Conservation (phyloP, 495 filamentous ascomycete species). For the Clohesyomyces aquaticus region DNA sequence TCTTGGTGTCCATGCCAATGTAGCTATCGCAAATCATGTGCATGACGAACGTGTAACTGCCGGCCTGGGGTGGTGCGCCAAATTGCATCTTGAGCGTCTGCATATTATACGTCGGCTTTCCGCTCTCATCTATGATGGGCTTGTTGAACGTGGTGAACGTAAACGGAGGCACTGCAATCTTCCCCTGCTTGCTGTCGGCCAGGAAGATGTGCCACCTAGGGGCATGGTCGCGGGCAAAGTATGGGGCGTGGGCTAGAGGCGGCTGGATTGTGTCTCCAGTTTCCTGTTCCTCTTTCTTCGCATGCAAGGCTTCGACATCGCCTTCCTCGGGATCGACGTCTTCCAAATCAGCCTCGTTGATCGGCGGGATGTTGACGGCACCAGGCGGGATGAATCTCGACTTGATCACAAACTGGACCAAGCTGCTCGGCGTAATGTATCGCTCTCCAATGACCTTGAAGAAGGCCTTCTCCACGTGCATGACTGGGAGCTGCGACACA, state of each 20-base stretch:
- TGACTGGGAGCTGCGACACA: slow-evolving; percentile 76
- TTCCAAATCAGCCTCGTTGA: slow-evolving; percentile 77
- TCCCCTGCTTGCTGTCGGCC: slow-evolving; percentile 87
- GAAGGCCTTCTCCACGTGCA: slow-evolving; percentile 90
- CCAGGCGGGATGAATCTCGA: slow-evolving; percentile 92
- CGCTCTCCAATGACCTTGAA: slow-evolving; percentile 98
- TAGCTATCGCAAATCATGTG: slow-evolving; percentile 92
- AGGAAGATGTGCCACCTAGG: slow-evolving; percentile 93
- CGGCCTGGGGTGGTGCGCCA: slow-evolving; percentile 89
- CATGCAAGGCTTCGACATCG: slow-evolving; percentile 84
- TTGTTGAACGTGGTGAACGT: slow-evolving; percentile 89
- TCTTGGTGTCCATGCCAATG: slow-evolving; percentile 85
- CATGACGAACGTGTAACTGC: slow-evolving; percentile 90
- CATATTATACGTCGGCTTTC: slow-evolving; percentile 84
- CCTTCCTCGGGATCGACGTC: slow-evolving; percentile 93
- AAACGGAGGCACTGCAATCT: slow-evolving; percentile 93
- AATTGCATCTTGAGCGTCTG: slow-evolving; percentile 98
- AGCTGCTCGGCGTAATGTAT: slow-evolving; percentile 86
- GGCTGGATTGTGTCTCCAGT: slow-evolving; percentile 69
- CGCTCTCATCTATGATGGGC: slow-evolving; percentile 71
- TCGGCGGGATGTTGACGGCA: slow-evolving; percentile 66
- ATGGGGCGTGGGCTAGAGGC: slow-evolving; percentile 85
- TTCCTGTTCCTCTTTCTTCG: slow-evolving; percentile 68
- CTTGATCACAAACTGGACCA: slow-evolving; percentile 94
- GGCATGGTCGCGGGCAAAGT: slow-evolving; percentile 83